Base-by-base conservation (phyloP, 2,329 filamentous ascomycete species). In the Aspergillus sp. region DNA sequence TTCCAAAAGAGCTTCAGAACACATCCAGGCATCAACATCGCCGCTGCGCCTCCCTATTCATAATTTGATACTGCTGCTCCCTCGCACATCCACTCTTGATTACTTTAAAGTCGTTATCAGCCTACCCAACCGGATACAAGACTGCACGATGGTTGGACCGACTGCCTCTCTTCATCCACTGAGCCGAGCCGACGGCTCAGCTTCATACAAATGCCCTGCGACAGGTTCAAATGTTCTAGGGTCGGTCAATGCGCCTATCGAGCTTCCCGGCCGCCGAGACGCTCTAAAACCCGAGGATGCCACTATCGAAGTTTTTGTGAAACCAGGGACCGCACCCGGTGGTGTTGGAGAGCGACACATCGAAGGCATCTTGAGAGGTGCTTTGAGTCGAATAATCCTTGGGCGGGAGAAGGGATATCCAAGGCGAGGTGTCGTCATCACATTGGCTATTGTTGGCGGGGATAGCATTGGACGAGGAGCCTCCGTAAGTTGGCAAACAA, bases 231-330 rank as follows among this genome's bases (percentile, higher is more conserved):
- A 89, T 49, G 85, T 98, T 66, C 86, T 96, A 57, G 91, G 90
- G 59, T 89, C 92, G 15, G 92, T 96, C 68, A 98, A 97, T 78
- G 95, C 94, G 0, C 95, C 95, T 17, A 87, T 98, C 68, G 95
- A 99, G 80, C 92, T 94, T 17, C 88, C 77, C 15, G 77, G 89
- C 69, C 87, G 93, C 71, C 88, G 92, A 71, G 94, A 99, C 74
- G 72, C 77, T 25, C 92, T 98, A 76, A 87, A 95, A 68, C 91
- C 95, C 7, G 93, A 96, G 77, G 93, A 97, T 80, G 92, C 94
- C 30, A 87, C 90, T 54, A 83, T 99, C 67, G 95, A 98, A 78
- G 91, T 99, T 61, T 88, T 94, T 74, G 87, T 99, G 66, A 88
- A 95, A 75, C 94, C 94, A 53, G 89, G 91, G 41, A 88, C 90